A percentile compares a stretch with the other conserved stretches of the same genome.
phyloP scores from a whole-genome alignment of 768 basidiomycete species.

The Kwoniella europaea region DNA sequence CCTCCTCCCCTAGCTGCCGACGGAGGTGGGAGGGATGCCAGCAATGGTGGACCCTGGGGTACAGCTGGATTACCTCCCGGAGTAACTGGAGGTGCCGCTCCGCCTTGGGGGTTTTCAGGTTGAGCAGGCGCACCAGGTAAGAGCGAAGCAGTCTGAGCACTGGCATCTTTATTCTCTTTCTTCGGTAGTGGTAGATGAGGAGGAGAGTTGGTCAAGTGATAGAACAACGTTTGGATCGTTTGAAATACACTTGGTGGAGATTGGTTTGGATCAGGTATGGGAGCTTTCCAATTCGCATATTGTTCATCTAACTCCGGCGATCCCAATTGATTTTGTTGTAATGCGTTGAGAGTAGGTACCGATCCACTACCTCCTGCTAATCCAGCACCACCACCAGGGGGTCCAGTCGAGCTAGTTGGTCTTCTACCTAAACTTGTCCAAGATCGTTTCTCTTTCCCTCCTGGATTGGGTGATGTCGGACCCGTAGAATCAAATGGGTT shows the following conservation, averaged over 20 bases:
- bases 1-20: constrained; percentile 55
- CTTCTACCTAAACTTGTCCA: constrained; percentile 41
- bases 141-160: constrained; percentile 46
- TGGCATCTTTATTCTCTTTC: constrained; percentile 58
- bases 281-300: constrained; percentile 23
- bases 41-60: constrained; percentile 47
- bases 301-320: constrained; percentile 13
- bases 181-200: constrained; percentile 67
- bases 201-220: constrained; percentile 65
- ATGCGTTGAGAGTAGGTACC: constrained; percentile 19
- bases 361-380: constrained; percentile 3
- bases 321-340: constrained; percentile 19
- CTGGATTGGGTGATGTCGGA: background rate
- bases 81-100: background rate
- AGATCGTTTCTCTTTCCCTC: constrained; percentile 33
- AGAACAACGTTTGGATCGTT: constrained; percentile 88
- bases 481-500: constrained; percentile 43
- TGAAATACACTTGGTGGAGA: constrained; percentile 74
- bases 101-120: background rate
- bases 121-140: constrained; percentile 28
- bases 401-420: constrained; percentile 22
- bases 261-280: constrained; percentile 42
- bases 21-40: constrained; percentile 52
- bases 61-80: constrained; percentile 8
- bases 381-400: no score